Evolutionary conservation across 371 early-diverging fungal genomes (phyloP).

Genomic region (Fennellomyces sp.): DNA sequence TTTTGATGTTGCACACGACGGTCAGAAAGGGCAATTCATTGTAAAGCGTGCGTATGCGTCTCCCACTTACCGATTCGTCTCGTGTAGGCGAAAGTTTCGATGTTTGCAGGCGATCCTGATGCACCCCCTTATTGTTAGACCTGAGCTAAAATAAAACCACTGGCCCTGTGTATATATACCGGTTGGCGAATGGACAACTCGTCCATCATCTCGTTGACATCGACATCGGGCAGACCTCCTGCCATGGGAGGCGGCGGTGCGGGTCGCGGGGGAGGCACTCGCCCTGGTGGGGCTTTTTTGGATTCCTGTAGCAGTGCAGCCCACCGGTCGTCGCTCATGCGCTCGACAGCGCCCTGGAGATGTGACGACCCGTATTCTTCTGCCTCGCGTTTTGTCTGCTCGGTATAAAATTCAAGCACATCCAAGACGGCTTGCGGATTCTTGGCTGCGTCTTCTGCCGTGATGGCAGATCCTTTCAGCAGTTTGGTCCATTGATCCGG

Average conservation of each 20-base stretch:
- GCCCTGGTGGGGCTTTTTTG: constrained; percentile 5
- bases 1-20: background rate
- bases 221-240: constrained; percentile 18
- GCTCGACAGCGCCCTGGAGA: constrained; percentile 40
- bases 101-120: background rate
- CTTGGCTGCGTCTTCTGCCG: constrained; percentile 89
- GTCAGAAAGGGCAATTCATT: background rate
- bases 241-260: constrained; percentile 25
- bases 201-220: constrained; percentile 29
- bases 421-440: constrained; percentile 95
- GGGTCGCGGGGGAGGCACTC: constrained; percentile 23
- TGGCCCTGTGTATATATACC: too few relatives aligned
- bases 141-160: too few relatives aligned
- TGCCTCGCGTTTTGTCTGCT: constrained; percentile 58
- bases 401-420: constrained; percentile 94
- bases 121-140: background rate
- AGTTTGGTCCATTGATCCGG: constrained; percentile 91
- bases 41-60: background rate
- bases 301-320: constrained; percentile 36
- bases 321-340: constrained; percentile 52
- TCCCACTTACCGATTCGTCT: background rate
- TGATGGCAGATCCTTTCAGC: constrained; percentile 84
- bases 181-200: constrained; percentile 16
- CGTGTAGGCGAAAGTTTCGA: constrained; percentile 1
- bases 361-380: constrained; percentile 40